Percentiles rank a stretch among this genome's conserved stretches.
phyloP scores from a whole-genome alignment of 108 stramenopile species.

The Asterionellopsis glacialis region DNA sequence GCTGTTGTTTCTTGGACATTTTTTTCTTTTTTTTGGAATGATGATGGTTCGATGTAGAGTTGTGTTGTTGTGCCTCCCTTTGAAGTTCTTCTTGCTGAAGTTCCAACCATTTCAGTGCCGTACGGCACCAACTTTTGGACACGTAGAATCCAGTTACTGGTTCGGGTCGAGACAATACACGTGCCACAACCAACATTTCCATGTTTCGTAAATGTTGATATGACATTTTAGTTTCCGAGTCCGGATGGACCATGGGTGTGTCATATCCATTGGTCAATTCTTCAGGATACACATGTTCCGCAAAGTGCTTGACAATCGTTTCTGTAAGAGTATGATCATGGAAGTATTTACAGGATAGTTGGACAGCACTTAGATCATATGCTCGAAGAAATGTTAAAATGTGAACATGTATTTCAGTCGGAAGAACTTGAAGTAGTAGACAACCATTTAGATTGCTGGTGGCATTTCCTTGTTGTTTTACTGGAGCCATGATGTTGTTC shows the following conservation, averaged over 20 bases:
- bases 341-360: constrained; percentile 61
- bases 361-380: constrained; percentile 71
- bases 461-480: too few species aligned
- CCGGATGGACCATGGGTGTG: constrained; percentile 38
- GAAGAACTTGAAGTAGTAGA: constrained; percentile 17
- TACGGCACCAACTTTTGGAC: constrained; percentile 80
- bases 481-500: too few species aligned
- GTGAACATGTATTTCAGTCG: constrained; percentile 61
- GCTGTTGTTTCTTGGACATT: constrained; percentile 71
- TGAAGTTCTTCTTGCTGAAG: constrained; percentile 56
- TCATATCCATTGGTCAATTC: constrained; percentile 63
- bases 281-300: constrained; percentile 69
- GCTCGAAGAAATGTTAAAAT: constrained; percentile 80
- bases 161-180: constrained; percentile 77
- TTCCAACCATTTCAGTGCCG: constrained; percentile 83
- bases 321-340: constrained; percentile 54
- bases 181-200: constrained; percentile 83
- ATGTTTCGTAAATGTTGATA: constrained; percentile 80
- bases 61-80: constrained; percentile 16
- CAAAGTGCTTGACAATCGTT: constrained; percentile 45
- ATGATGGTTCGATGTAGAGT: constrained; percentile 7
- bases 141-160: constrained; percentile 69
- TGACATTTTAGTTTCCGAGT: constrained; percentile 24
- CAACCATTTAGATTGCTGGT: neutral
- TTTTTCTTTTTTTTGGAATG: constrained; percentile 50